Base-by-base conservation (phyloP, 2,329 filamentous ascomycete species). In the Aspergillus arachidicola region DNA sequence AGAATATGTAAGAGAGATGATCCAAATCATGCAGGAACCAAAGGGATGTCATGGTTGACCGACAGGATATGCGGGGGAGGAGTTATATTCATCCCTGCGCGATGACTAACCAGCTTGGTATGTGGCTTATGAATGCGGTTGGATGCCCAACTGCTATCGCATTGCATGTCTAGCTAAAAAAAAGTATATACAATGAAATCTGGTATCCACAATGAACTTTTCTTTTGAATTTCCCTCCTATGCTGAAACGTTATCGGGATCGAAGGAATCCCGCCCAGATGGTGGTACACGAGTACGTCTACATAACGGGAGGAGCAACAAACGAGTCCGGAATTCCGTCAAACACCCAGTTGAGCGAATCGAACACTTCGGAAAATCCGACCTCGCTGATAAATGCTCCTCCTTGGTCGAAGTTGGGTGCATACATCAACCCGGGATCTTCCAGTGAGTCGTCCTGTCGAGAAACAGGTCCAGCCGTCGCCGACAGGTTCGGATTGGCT, bases 301-400 rank as follows among this genome's bases (percentile, higher is more conserved):
- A 78, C 55, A 78, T 69, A 56, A 76, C 68, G 19, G 74, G 73
- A 11, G 76, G 75, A n/a, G 73, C 76, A 46, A 74, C 73, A 62
- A 79, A 77, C 12, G 74, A 91, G 75, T 93, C 91, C 60, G 94
- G 83, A 45, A 94, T 85, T 19, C 91, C 91, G 74, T 97, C 93
- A 69, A 97, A 83, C 82, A 96, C 93, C 93, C 94, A 97, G 75
- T 94, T 92, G 68, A 96, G 86, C 0, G 93, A 92, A 77, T 96
- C 93, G 74, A 96, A 96, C 65, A 95, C 92, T 63, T 91, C 85
- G 48, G 85, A 86, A 64, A 91, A 90, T 68, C 84, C 84, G 63
- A 80, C 72, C 58, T 78, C 77, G 34, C 72, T 75, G 63, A 79
- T 76, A 41, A 79, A 78, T 2, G 73, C 73, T 43, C 72, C 73